Evolutionary conservation across 225 moss, liverwort and hornwort species (phyloP).

Genomic region (Lunularia cruciata): DNA sequence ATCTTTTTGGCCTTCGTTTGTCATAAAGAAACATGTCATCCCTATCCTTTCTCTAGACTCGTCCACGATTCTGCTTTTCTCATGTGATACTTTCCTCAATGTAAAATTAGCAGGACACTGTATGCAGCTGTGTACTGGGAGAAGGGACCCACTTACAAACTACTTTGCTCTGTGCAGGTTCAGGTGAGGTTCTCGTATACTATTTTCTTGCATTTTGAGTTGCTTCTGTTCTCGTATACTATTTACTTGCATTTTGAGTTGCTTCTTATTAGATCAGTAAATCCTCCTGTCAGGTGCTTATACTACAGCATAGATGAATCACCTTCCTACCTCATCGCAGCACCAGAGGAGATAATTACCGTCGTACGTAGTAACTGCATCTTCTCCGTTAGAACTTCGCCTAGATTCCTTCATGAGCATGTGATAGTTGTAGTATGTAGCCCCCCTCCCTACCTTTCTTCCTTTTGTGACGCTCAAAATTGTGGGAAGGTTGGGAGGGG

Average conservation of each 20-base stretch:
- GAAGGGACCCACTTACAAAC: not conserved
- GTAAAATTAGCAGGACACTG: not conserved
- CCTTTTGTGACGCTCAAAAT: not conserved
- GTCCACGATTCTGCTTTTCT: not conserved
- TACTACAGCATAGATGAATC: too few relatives aligned
- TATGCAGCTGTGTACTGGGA: not conserved
- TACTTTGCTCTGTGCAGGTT: not conserved
- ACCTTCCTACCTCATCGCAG: too few relatives aligned
- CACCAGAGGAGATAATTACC: too few relatives aligned
- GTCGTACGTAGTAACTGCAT: too few relatives aligned
- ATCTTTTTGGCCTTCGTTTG: too few relatives aligned
- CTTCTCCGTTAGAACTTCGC: too few relatives aligned
- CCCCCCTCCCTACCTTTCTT: constrained; percentile 8
- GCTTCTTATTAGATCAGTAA: constrained; percentile 3
- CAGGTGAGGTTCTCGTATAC: not conserved
- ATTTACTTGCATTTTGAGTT: not conserved
- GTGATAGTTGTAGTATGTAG: not conserved
- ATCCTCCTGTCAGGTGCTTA: not conserved
- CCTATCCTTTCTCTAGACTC: too few relatives aligned
- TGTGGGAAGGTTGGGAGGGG: constrained; percentile 8
- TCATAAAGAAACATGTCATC: too few relatives aligned
- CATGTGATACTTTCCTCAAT: not conserved
- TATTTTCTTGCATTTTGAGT: not conserved
- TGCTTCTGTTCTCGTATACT: not conserved
- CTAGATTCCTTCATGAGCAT: too few relatives aligned